Evolutionary conservation across 164 flowering plant species (phyloP), one percentile per base, ranked within the genome.

Genomic region (Euptelea pleiosperma): DNA sequence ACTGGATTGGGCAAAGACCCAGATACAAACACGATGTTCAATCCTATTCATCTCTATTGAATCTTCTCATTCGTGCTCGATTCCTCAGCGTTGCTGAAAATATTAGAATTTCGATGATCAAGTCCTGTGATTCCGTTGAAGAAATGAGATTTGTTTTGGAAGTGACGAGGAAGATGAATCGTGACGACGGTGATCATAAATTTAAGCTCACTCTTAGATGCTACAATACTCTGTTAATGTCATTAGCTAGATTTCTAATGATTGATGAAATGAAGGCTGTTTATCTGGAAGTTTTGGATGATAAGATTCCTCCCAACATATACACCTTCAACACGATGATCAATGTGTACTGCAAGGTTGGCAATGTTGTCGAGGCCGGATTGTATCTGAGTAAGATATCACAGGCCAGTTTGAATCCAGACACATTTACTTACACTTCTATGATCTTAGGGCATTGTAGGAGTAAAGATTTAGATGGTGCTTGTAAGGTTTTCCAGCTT

Each of bases 401-500:
- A 45, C 81, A 74, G 46, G 80, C 81, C 0, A 91, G 91, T 46
- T 70, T 84, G 75, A 45, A 12, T 36, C 91, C 86, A 0, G 95
- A 90, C 66, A 70, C 82, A 1, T 79, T 77, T 71, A 87, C 92
- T 0, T 85, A 73, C 56, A 84, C 87, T 1, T 85, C 95, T 5
- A 70, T 87, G 70, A 80, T 90, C 16, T 67, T 85, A 61, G 95
- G 95, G 9, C 67, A 87, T 58, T 90, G 91, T 60, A 79, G 76
- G 71, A 73, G 62, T 22, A 73, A 76, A 10, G 77, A 83, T 81
- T 65, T 90, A 16, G 83, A 71, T 66, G 56, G 48, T 59, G 96
- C 87, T 19, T 60, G 18, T 58, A 59, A 29, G 62, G 65, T 84
- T 58, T 89, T 89, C 55, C 24, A 24, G 62, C 25, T 44, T 8